These are phyloP conservation scores for Zasmidium cellare DNA, from an alignment of 2,329 filamentous ascomycete genomes.

Conservation along the genomic window DNA sequence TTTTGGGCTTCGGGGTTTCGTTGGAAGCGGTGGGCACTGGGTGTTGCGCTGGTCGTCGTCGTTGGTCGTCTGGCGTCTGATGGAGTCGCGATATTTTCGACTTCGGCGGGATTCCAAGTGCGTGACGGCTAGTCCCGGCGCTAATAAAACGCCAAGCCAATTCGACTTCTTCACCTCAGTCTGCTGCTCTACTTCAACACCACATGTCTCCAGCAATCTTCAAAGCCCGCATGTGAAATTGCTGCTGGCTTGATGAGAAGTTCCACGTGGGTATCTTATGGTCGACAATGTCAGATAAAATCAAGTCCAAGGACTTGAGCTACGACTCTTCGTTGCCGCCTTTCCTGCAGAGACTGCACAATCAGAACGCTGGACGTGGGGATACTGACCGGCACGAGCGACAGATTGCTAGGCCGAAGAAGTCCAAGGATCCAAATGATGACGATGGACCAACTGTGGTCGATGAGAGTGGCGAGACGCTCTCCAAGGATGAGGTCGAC, in stretches of 20 bases:
- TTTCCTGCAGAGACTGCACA: conserved; percentile 50
- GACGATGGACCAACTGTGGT: conserved; percentile 77
- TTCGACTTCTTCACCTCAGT: too few species aligned
- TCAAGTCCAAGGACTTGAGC: conserved; percentile 64
- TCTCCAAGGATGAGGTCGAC: conserved; percentile 53
- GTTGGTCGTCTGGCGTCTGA: neutral
- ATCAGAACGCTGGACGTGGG: conserved; percentile 52
- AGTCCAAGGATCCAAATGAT: conserved; percentile 63
- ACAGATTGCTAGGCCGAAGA: conserved; percentile 47
- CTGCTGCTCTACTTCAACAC: too few species aligned
- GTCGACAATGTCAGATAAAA: conserved; percentile 50
- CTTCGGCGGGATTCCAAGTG: neutral
- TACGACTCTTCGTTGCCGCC: conserved; percentile 59
- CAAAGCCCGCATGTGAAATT: too few species aligned
- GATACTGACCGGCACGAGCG: conserved; percentile 47
- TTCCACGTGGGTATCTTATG: too few species aligned
- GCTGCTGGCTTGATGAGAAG: too few species aligned
- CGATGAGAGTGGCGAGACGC: conserved; percentile 66
- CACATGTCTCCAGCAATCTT: too few species aligned
- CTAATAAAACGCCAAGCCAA: neutral
- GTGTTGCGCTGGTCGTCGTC: conserved; percentile 1
- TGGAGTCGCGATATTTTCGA: neutral
- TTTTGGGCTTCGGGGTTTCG: conserved; percentile 20
- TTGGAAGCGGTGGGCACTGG: conserved; percentile 8
- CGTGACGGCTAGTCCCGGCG: neutral